Conservation (phyloP, 116 monocot species). For the Trichopus zeylanicus region DNA sequence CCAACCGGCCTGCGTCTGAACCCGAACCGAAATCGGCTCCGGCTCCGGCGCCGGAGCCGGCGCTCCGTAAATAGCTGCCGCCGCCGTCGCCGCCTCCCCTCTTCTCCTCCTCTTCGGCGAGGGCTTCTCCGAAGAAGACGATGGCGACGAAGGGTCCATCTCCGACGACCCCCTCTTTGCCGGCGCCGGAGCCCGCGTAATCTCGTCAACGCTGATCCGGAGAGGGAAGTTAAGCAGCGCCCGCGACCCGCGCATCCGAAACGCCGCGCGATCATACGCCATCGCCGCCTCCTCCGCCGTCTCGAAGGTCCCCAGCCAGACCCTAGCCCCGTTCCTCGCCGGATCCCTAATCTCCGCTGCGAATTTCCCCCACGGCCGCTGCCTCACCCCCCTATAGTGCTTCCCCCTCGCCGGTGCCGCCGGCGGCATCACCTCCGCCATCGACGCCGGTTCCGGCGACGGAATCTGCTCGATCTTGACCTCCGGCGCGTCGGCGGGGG, state of each 20-base stretch:
- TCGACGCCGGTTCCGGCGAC: background rate
- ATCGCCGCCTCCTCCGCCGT: conserved; percentile 50
- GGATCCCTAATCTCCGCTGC: conserved; percentile 66
- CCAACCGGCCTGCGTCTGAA: too few species aligned
- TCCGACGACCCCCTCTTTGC: conserved; percentile 22
- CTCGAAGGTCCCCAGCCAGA: conserved; percentile 60
- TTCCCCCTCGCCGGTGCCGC: conserved; percentile 21
- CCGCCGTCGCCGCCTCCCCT: conserved; percentile 18
- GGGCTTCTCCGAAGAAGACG: background rate
- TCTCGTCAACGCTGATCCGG: conserved; percentile 14
- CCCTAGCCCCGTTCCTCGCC: conserved; percentile 51
- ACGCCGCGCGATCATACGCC: conserved; percentile 61
- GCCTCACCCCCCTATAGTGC: conserved; percentile 57
- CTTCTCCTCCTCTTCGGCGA: conserved; percentile 49
- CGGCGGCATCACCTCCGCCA: background rate
- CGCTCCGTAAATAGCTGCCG: conserved; percentile 4
- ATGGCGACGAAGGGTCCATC: conserved; percentile 1
- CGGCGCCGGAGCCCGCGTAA: conserved; percentile 3
- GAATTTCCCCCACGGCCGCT: conserved; percentile 63
- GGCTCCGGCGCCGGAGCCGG: too few species aligned
- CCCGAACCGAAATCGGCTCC: too few species aligned
- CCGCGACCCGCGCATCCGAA: conserved; percentile 54
- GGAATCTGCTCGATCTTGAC: background rate
- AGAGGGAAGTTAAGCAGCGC: conserved; percentile 62
- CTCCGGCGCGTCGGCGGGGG: background rate